A percentile compares a stretch with the other conserved stretches of the same genome.
These are phyloP conservation scores for Cordia subcordata DNA, from an alignment of 257 asterid genomes.

Conservation along the genomic window DNA sequence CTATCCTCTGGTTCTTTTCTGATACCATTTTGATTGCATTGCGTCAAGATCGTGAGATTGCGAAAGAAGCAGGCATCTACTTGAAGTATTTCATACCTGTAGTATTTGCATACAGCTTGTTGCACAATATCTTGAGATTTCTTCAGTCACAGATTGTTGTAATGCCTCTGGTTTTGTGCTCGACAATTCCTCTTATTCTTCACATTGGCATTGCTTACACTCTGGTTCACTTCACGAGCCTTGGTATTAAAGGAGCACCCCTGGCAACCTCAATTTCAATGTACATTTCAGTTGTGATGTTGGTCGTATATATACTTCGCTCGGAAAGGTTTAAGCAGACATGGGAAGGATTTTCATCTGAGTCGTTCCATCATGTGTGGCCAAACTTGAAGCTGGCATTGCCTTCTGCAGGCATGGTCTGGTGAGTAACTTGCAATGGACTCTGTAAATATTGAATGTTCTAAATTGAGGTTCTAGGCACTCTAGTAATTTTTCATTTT, in stretches of 20 bases:
- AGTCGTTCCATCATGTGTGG: slow-evolving; percentile 24
- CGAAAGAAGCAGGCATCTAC: slow-evolving; percentile 52
- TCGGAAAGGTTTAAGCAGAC: slow-evolving; percentile 34
- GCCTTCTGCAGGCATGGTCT: slow-evolving; percentile 75
- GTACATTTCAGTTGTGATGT: slow-evolving; percentile 50
- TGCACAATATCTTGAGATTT: slow-evolving; percentile 63
- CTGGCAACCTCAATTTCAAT: slow-evolving; percentile 56
- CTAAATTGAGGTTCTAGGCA: no score
- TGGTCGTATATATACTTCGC: slow-evolving; percentile 33
- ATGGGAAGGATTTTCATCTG: slow-evolving; percentile 48
- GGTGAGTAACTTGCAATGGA: slow-evolving; percentile 32
- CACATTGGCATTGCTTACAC: slow-evolving; percentile 50
- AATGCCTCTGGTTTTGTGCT: slow-evolving; percentile 47
- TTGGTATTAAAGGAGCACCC: slow-evolving; percentile 54
- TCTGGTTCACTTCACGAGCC: slow-evolving; percentile 39
- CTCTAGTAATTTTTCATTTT: no score
- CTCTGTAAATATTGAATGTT: no score
- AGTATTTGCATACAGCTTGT: slow-evolving; percentile 52
- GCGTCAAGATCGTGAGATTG: slow-evolving; percentile 54
- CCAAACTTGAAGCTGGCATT: slow-evolving; percentile 44
- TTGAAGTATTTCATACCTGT: slow-evolving; percentile 61
- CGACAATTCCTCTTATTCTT: slow-evolving; percentile 38
- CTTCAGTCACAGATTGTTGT: slow-evolving; percentile 63
- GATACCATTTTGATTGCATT: slow-evolving; percentile 37
- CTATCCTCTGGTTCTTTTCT: slow-evolving; percentile 65